Evolutionary conservation across 495 filamentous ascomycete genomes (phyloP), one percentile per base, ranked within the genome.

Genomic region (Neurospora cerealis): DNA sequence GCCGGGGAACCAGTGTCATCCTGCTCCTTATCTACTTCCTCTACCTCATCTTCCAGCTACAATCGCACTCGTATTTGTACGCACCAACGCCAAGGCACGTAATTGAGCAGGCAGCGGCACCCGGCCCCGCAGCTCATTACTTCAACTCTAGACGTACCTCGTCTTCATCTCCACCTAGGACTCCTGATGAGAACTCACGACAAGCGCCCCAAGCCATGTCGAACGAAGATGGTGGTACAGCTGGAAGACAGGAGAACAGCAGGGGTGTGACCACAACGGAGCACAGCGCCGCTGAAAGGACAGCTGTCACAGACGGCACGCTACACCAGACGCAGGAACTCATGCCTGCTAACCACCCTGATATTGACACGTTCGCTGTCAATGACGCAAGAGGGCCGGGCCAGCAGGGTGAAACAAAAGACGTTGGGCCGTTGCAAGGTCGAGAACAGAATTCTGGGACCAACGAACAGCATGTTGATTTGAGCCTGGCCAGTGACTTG

Each of bases 61-160:
- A 94, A 83, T 94, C 93, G 5, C 94, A 97, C 78, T 87, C 92
- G 9, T 96, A 96, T 80, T 90, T 97, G 81, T 97, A 96, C 78
- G 91, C 92, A 72, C 94, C 93, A 77, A 95, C 91, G 17, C 93
- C 93, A 11, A 93, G 96, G 77, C 89, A 92, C 73, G 90, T 94
- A 69, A 95, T 96, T 76, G 93, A 97, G 74, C 92, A 95, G 79
- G 93, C 95, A 78, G 90, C 92, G 5, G 90, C 91, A 73, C 94
- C 94, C 6, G 94, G 94, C 74, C 87, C 95, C 0, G 84, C 93
- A 15, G 91, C 91, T 13, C 91, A 93, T 34, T 91, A 93, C 76
- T 85, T 96, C 81, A 89, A 92, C 75, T 62, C 54, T 62, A 62
- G 28, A 0, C 54, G 28, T 19, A 62, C 34, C 28, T 85, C 82